A percentile compares a stretch with the other conserved stretches of the same genome.
Evolutionary conservation across 1,139 yeast genomes (phyloP).

Genomic region (Hemisphaericaspora subhashii): DNA sequence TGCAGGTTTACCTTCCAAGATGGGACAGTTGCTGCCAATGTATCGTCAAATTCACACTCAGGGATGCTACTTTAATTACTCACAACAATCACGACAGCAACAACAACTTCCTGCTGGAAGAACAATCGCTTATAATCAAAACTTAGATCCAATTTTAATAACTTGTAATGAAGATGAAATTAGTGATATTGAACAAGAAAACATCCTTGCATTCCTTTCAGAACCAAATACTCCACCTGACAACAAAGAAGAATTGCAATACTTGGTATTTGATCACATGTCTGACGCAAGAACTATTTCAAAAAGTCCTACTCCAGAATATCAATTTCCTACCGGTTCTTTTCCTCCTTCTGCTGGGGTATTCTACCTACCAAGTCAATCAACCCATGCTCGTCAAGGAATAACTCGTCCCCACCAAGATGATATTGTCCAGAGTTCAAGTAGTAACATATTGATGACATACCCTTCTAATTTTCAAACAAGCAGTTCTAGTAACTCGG

Average conservation of each 20-base stretch:
- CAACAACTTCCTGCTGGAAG: background rate
- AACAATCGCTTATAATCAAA: background rate
- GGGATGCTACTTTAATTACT: background rate
- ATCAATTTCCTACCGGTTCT: background rate
- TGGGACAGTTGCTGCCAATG: background rate
- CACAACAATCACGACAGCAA: background rate
- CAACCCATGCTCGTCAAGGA: no score
- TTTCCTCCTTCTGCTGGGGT: background rate
- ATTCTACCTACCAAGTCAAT: background rate
- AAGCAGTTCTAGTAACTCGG: background rate
- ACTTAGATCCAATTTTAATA: constrained; percentile 4
- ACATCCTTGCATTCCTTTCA: constrained; percentile 1
- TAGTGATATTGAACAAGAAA: constrained; percentile 6
- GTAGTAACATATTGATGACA: background rate
- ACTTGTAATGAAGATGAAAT: constrained; percentile 4
- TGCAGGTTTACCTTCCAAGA: background rate
- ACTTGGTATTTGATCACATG: background rate
- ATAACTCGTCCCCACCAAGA: no score
- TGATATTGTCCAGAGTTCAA: constrained; percentile 1
- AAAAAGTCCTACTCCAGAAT: constrained; percentile 2
- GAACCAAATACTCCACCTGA: constrained; percentile 3
- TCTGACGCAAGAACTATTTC: constrained; percentile 4
- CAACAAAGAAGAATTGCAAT: background rate
- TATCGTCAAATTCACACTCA: constrained; percentile 1
- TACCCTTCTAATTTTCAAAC: background rate